Conservation (phyloP, 176 grass and related monocot genomes). For the Lolium multiflorum region DNA sequence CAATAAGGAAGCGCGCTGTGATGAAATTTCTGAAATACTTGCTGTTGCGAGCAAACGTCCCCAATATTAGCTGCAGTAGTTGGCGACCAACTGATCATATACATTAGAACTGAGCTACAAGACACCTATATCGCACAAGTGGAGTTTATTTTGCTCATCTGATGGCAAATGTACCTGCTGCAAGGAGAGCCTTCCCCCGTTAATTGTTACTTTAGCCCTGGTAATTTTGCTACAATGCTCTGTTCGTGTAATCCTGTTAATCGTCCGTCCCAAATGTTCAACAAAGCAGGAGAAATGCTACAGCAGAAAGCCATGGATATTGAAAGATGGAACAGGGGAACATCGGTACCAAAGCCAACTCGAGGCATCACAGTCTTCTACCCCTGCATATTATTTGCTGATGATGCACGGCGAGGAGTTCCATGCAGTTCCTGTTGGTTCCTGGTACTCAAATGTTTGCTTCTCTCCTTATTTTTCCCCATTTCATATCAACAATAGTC, state of each 20-base stretch:
- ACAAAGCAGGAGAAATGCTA: conserved; percentile 66
- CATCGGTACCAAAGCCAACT: conserved; percentile 75
- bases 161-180: conserved; percentile 24
- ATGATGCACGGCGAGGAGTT: conserved; percentile 65
- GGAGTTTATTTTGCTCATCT: background rate
- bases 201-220: background rate
- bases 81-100: background rate
- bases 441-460: conserved; percentile 65
- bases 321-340: conserved; percentile 81
- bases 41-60: background rate
- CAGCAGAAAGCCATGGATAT: conserved; percentile 78
- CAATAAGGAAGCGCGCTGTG: background rate
- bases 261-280: conserved; percentile 14
- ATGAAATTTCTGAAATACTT: background rate
- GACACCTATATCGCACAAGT: background rate
- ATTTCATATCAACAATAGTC: conserved; percentile 26
- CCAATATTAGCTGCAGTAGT: background rate
- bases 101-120: background rate
- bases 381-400: conserved; percentile 75
- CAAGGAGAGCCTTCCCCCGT: background rate
- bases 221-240: background rate
- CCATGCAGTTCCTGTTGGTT: conserved; percentile 68
- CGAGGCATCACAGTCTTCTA: conserved; percentile 66
- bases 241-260: background rate
- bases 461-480: conserved; percentile 9